Conservation (phyloP, 208 protist species). For the Leishmania tarentolae region DNA sequence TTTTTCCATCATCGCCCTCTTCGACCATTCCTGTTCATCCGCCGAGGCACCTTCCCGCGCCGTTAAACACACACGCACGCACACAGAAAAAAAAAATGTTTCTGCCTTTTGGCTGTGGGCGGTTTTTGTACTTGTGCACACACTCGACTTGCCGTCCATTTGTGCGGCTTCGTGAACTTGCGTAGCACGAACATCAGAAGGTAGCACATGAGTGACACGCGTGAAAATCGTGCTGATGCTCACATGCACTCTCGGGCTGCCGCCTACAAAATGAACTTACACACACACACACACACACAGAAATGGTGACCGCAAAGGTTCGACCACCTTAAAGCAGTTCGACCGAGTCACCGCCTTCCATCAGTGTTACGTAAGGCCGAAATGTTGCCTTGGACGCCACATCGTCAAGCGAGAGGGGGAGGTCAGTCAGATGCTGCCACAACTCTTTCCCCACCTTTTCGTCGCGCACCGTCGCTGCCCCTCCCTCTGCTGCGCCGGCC, state of each 20-base stretch:
- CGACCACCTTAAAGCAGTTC: slow-evolving; percentile 16
- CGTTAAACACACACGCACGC: too few relatives aligned
- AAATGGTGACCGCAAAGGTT: neutral
- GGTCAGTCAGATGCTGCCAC: slow-evolving; percentile 39
- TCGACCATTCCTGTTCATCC: neutral
- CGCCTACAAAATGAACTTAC: neutral
- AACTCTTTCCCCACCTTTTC: neutral
- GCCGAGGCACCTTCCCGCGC: neutral
- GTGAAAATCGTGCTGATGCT: neutral
- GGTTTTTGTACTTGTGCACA: neutral
- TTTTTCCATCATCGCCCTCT: neutral
- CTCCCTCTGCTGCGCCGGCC: neutral
- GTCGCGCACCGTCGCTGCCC: neutral
- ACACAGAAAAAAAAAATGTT: too few relatives aligned
- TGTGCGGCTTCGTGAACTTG: neutral
- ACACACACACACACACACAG: neutral
- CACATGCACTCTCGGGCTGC: neutral
- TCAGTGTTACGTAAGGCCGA: slow-evolving; percentile 62
- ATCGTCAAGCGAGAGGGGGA: slow-evolving; percentile 23
- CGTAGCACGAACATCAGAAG: too few relatives aligned
- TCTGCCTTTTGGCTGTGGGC: neutral
- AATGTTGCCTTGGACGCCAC: slow-evolving; percentile 35
- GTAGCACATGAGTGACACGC: too few relatives aligned
- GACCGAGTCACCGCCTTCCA: slow-evolving; percentile 55
- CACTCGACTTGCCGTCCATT: neutral